Evolutionary conservation across 495 filamentous ascomycete genomes (phyloP), one percentile per base, ranked within the genome.

Genomic region (Penicillium robsamsonii): DNA sequence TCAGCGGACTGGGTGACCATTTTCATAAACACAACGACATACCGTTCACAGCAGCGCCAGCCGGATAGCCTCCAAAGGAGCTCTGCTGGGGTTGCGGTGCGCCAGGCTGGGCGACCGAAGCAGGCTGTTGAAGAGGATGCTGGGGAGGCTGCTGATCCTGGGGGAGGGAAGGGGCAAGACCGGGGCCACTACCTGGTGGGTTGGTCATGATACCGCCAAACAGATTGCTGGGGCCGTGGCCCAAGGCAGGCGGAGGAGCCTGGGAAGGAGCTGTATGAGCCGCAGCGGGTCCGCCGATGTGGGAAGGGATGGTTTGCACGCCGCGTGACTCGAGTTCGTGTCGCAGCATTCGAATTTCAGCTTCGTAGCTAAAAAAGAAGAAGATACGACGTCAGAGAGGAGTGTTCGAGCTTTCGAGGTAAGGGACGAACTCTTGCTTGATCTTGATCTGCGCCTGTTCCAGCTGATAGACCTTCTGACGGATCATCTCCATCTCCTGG

Each of bases 161-260:
- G 69, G 82, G 82, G 55, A 84, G 85, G 57, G 90, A 91, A 65
- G 92, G 94, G 52, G 91, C 92, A 66, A 96, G 88, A 59, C 88
- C 87, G 55, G 91, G 89, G 57, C 88, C 91, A 78, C 91, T 91
- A 64, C 84, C 86, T 66, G 86, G 88, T 72, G 87, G 87, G 54
- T 92, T 93, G 57, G 94, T 82, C 89, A 98, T 97, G 62, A 98
- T 96, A 24, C 90, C 91, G 59, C 91, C 88, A 67, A 98, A 97
- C 38, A 97, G 79, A 69, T 95, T 92, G 70, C 85, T 91, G 25
- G 89, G 87, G 38, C 94, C 92, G 68, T 94, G 88, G n/a, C 92
- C 91, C 69, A 98, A 87, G 27, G 88, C 80, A 43, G 91, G 91
- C 31, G 91, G 90, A 29, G 88, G 89, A 45, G 88, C 87, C 69